These are phyloP conservation scores for Phytophthora agathidicida DNA, from an alignment of 352 stramenopile species.

Conservation along the genomic window DNA sequence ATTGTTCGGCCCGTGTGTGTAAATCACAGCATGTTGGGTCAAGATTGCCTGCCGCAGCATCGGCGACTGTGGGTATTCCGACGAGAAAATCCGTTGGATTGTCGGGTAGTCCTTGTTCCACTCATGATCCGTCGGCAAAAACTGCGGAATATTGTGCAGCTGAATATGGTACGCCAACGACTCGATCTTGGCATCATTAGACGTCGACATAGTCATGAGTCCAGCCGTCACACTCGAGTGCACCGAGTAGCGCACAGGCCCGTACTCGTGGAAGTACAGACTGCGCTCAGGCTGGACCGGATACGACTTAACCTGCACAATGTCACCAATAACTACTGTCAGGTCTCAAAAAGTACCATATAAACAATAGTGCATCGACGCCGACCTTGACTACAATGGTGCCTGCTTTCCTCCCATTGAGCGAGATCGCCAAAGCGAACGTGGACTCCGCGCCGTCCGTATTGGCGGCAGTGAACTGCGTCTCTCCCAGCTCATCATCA, in stretches of 20 bases:
- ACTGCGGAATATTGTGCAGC: slow-evolving; percentile 42
- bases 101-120: slow-evolving; percentile 50
- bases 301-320: slow-evolving; percentile 33
- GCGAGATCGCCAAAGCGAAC: slow-evolving; percentile 36
- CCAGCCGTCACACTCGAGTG: slow-evolving; percentile 45
- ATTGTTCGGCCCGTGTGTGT: slow-evolving; percentile 38
- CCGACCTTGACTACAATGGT: slow-evolving; percentile 34
- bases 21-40: slow-evolving; percentile 43
- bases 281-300: slow-evolving; percentile 1
- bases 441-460: slow-evolving; percentile 29
- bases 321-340: background rate
- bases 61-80: slow-evolving; percentile 32
- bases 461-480: slow-evolving; percentile 30
- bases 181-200: slow-evolving; percentile 35
- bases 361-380: background rate
- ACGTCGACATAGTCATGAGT: slow-evolving; percentile 39
- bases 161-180: slow-evolving; percentile 44
- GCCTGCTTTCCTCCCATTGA: slow-evolving; percentile 22
- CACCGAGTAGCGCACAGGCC: slow-evolving; percentile 43
- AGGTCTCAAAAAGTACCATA: too few species aligned
- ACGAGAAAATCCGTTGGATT: slow-evolving; percentile 47
- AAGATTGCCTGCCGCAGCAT: slow-evolving; percentile 46
- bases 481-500: slow-evolving; percentile 40
- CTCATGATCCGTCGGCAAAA: slow-evolving; percentile 38
- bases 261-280: slow-evolving; percentile 27